Evolutionary conservation across 768 basidiomycete species (phyloP), one percentile per base, ranked within the genome.

Genomic region (Kwoniella botswanensis): DNA sequence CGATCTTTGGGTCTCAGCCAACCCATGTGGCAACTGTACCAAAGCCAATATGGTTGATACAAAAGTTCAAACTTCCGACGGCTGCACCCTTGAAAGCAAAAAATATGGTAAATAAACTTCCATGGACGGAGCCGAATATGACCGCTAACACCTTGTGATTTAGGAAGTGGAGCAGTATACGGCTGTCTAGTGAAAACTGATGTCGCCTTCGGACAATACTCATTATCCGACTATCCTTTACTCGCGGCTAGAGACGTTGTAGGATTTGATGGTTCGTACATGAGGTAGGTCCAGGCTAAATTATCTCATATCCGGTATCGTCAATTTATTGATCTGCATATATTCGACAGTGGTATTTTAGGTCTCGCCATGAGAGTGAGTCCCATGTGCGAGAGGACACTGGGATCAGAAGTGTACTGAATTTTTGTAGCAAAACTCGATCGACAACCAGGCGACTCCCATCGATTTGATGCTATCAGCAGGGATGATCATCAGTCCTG

Each of bases 1-100:
- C 22, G 59, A 61, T 22, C 42, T 68, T 1, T 68, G 67, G 67
- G 58, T 68, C 21, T 18, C 67, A 41, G 59, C 67, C 12, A 61
- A 46, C 10, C 22, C 29, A 7, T 68, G 67, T 41, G 42, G 17
- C 5, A 68, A 60, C 22, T 68, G 67, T 50, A 43, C 59, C 2
- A 46, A 18, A 3, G 24, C 60, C 13, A 35, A 50, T 41, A 61
- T 61, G 59, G 35, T 52, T 18, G 58, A 68, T 55, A 26, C 41
- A 7, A 50, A 46, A 7, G 24, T 63, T 5, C 17, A 26, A 5
- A 43, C 50, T 17, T 10, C 43, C 5, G 67, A 68, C 5, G 52
- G 52, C 10, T 68, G 67, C 52, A 17, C 53, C 12, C 46, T 58
- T 11, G 29, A 61, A 22, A 52, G 44, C 41, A 68, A 44, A 21